These are phyloP conservation scores for Pleurotus citrinopileatus DNA, from an alignment of 768 basidiomycete genomes.

Conservation along the genomic window DNA sequence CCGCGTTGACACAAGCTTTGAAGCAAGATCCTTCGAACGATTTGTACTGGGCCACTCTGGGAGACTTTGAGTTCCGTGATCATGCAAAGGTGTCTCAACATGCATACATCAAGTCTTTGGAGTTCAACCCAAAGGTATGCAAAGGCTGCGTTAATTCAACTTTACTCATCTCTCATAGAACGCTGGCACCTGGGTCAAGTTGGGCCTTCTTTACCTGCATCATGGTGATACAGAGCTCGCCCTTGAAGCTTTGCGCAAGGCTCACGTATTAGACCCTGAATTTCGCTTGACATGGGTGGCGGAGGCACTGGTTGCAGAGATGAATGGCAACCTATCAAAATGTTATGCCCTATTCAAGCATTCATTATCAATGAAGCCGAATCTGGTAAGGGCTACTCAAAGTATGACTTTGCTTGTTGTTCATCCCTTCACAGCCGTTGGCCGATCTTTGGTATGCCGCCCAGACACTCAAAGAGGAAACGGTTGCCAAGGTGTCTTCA, in stretches of 20 bases:
- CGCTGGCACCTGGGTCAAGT: slow-evolving; percentile 76
- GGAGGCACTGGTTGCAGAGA: slow-evolving; percentile 69
- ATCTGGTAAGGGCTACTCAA: slow-evolving; percentile 45
- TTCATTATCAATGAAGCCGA: slow-evolving; percentile 56
- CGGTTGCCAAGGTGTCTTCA: slow-evolving; percentile 15
- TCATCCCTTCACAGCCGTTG: slow-evolving; percentile 51
- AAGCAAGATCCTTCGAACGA: slow-evolving; percentile 70
- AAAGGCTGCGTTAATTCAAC: slow-evolving; percentile 3
- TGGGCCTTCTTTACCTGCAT: slow-evolving; percentile 84
- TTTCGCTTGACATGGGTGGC: slow-evolving; percentile 88
- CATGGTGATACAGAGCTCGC: slow-evolving; percentile 81
- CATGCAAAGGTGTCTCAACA: slow-evolving; percentile 83
- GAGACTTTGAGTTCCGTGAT: slow-evolving; percentile 61
- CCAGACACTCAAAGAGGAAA: slow-evolving; percentile 36
- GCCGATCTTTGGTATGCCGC: slow-evolving; percentile 78
- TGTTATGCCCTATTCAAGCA: slow-evolving; percentile 72
- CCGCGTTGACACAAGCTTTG: slow-evolving; percentile 68
- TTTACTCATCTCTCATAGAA: slow-evolving; percentile 40
- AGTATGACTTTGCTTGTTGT: neutral
- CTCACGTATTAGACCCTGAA: slow-evolving; percentile 92
- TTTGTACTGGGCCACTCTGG: slow-evolving; percentile 81
- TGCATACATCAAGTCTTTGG: slow-evolving; percentile 86
- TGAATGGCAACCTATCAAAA: slow-evolving; percentile 56
- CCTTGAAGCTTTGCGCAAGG: slow-evolving; percentile 79
- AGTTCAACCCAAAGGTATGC: slow-evolving; percentile 76